Evolutionary conservation across 2,329 filamentous ascomycete genomes (phyloP).

Genomic region (Sphaerostilbella broomeana): DNA sequence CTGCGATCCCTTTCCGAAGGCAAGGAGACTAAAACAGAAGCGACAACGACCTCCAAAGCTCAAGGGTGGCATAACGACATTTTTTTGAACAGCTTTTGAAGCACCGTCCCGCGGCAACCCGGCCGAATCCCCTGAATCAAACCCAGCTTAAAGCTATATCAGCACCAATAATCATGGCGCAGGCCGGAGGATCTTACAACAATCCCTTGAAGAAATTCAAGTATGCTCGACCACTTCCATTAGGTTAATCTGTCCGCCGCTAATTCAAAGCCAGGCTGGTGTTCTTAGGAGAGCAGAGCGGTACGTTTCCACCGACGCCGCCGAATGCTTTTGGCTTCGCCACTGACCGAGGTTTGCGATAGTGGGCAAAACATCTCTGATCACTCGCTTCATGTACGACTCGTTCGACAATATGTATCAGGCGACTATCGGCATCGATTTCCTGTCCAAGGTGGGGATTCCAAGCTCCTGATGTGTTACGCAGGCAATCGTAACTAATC

Average conservation of each 20-base stretch:
- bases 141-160: conserved; percentile 4
- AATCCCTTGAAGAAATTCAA: conserved; percentile 99
- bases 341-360: conserved; percentile 23
- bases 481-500: conserved; percentile 2
- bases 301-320: conserved; percentile 47
- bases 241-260: conserved; percentile 4
- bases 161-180: conserved; percentile 59
- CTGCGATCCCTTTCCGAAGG: not conserved
- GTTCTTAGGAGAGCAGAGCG: conserved; percentile 96
- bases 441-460: conserved; percentile 81
- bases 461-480: not conserved
- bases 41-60: too few species aligned
- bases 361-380: conserved; percentile 98
- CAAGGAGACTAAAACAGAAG: too few species aligned
- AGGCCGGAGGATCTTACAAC: conserved; percentile 81
- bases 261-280: conserved; percentile 61
- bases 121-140: conserved; percentile 1
- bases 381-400: conserved; percentile 99
- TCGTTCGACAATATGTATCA: conserved; percentile 99
- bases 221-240: conserved; percentile 41
- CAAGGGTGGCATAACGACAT: not conserved
- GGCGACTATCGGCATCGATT: conserved; percentile 98
- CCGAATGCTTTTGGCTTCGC: conserved; percentile 4
- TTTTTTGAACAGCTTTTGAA: not conserved
- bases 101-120: conserved; percentile 4